Percentiles rank a stretch among this genome's conserved stretches.
Evolutionary conservation across 2,329 filamentous ascomycete genomes (phyloP).

Genomic region (Ceratocystis papillata): DNA sequence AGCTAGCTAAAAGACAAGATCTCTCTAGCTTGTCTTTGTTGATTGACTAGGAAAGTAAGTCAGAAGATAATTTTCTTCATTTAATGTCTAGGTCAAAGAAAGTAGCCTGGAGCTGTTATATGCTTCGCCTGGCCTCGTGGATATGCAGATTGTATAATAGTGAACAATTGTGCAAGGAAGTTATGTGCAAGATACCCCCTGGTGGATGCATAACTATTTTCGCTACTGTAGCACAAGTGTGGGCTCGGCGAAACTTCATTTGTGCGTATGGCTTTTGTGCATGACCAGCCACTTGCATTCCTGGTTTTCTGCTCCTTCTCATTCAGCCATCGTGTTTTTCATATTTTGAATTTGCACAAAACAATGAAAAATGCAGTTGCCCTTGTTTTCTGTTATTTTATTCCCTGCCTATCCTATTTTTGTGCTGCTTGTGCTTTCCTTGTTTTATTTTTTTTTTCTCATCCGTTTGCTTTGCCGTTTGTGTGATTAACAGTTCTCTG

Average conservation of each 20-base stretch:
- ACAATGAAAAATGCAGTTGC: background rate
- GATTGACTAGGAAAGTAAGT: background rate
- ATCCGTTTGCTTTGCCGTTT: background rate
- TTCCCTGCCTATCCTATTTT: conserved; percentile 5
- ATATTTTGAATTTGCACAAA: conserved; percentile 12
- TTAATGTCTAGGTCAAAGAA: background rate
- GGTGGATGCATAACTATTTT: background rate
- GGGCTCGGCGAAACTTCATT: background rate
- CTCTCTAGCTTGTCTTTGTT: no score
- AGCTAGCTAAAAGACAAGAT: background rate
- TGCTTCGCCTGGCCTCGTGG: conserved; percentile 1
- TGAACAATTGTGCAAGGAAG: background rate
- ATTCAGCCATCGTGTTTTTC: conserved; percentile 10
- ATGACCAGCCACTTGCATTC: conserved; percentile 22
- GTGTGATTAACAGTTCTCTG: background rate
- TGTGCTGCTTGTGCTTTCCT: conserved; percentile 11
- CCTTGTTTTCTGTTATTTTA: conserved; percentile 9
- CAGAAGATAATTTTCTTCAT: background rate
- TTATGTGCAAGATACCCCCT: background rate
- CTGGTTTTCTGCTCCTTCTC: background rate
- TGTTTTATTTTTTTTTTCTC: conserved; percentile 13
- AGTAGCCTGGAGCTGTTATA: background rate
- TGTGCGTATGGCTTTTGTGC: conserved; percentile 9
- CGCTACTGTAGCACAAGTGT: conserved; percentile 1
- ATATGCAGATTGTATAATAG: background rate